Base-by-base conservation (phyloP, 2,329 filamentous ascomycete species). In the Gyromitra esculenta region DNA sequence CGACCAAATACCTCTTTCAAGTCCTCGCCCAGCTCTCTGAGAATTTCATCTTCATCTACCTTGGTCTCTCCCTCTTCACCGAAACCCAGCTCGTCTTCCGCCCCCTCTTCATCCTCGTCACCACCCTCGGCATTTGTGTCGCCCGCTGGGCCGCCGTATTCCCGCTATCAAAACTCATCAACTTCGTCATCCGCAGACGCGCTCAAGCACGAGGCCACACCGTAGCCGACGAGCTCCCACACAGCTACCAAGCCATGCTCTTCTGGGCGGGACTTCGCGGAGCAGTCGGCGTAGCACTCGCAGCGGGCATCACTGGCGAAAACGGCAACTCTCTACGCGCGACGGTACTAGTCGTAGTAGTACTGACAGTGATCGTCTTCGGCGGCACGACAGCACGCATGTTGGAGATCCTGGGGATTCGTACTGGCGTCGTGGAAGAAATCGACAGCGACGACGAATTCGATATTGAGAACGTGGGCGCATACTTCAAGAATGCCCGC, bases 21-120 rank as follows among this genome's bases (percentile, higher is more conserved):
- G 91, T 97, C 78, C 91, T 96, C 81, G 93, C 96, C 2, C 96
- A 99, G 84, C 85, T 99, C 59, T 97, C 95, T 0, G 96, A 99
- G 85, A 99, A 99, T 84, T 99, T 99, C 83, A 99, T 99, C 84
- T 99, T 99, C 86, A 99, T 99, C 83, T 99, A 99, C 82, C 89
- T 99, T 0, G 96, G 96, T 5, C 87, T 99, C 1, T 96, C 96
- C 0, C 87, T 99, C 37, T 98, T 99, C 83, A 97, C 96, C 1
- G 94, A 98, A 81, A 90, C 90, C 67, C 89, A 92, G 64, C 87
- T 97, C 31, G 90, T 93, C 76, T 99, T 96, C 85, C 96, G 97
- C 82, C 96, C 96, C 0, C 89, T 97, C 1, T 93, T 99, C 81
- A 98, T 98, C 81, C 91, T 99, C 71, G 90, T 99, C 80, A 95